Conservation (phyloP, 352 stramenopile genomes). For the Globisporangium canariense region DNA sequence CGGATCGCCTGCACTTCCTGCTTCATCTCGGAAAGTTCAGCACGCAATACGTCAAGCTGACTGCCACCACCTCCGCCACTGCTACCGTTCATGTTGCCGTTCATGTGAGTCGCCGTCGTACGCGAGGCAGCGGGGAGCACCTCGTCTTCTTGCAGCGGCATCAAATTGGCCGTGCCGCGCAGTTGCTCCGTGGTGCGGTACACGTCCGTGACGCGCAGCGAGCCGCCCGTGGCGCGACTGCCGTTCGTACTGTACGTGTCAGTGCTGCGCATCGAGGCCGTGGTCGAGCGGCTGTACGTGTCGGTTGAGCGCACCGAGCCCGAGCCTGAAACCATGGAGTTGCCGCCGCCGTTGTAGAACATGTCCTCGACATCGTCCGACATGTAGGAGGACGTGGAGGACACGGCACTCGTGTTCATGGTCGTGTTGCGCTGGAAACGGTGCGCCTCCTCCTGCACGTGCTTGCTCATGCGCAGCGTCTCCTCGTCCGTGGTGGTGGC, state of each 20-base stretch:
- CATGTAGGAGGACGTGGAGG: conserved; percentile 26
- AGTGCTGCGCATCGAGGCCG: conserved; percentile 5
- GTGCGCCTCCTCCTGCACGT: conserved; percentile 32
- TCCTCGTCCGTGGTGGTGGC: conserved; percentile 29
- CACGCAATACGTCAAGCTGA: conserved; percentile 35
- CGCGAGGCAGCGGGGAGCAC: conserved; percentile 29
- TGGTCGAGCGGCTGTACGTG: conserved; percentile 26
- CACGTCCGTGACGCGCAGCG: conserved; percentile 28
- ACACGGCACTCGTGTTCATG: conserved; percentile 24
- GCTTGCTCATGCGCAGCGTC: conserved; percentile 41
- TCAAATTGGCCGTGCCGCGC: conserved; percentile 37
- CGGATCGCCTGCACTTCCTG: conserved; percentile 62
- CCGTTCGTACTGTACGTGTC: conserved; percentile 10
- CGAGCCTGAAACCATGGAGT: conserved; percentile 10
- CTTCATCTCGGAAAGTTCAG: conserved; percentile 62
- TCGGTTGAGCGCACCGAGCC: conserved; percentile 23
- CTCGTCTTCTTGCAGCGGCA: conserved; percentile 55
- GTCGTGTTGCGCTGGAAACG: conserved; percentile 34
- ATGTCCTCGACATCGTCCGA: conserved; percentile 73
- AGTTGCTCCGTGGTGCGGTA: conserved; percentile 68
- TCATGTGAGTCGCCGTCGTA: neutral
- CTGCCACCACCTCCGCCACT: neutral
- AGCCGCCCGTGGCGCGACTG: conserved; percentile 18
- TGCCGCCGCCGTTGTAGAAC: conserved; percentile 41
- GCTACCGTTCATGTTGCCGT: conserved; percentile 15